A percentile compares a stretch with the other conserved stretches of the same genome.
Evolutionary conservation across 208 protist genomes (phyloP).

Genomic region (Trypanosoma scelopori): DNA sequence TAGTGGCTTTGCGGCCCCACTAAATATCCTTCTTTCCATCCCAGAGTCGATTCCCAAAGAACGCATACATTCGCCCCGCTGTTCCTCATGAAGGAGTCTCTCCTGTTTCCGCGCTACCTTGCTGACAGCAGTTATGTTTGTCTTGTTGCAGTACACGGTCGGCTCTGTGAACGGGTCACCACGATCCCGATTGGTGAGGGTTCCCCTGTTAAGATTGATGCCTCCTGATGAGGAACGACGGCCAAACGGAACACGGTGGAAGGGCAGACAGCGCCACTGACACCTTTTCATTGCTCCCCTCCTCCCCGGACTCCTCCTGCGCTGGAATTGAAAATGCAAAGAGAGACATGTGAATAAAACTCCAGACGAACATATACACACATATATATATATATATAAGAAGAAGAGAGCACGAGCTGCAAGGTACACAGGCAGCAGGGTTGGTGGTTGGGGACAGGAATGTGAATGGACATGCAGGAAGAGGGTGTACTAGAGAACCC

Average conservation of each 20-base stretch:
- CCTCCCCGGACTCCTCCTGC: neutral
- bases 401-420: too few relatives aligned
- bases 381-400: too few relatives aligned
- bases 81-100: slow-evolving; percentile 41
- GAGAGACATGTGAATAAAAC: too few relatives aligned
- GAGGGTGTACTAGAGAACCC: too few relatives aligned
- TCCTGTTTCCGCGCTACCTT: slow-evolving; percentile 50
- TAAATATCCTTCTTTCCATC: slow-evolving; percentile 40
- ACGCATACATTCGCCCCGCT: slow-evolving; percentile 32
- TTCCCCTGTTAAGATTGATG: slow-evolving; percentile 59
- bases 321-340: slow-evolving; percentile 22
- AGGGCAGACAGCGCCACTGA: slow-evolving; percentile 7
- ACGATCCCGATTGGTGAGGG: slow-evolving; percentile 41
- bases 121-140: slow-evolving; percentile 53
- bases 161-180: slow-evolving; percentile 81
- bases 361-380: too few relatives aligned
- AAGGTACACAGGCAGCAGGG: too few relatives aligned
- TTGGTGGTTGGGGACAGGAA: too few relatives aligned
- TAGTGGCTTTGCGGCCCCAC: slow-evolving; percentile 30
- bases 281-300: slow-evolving; percentile 13
- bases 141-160: slow-evolving; percentile 64
- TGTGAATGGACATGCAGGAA: too few relatives aligned
- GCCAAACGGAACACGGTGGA: slow-evolving; percentile 27
- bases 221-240: slow-evolving; percentile 38
- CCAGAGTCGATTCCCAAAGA: slow-evolving; percentile 35